Conservation (phyloP, 345 rosid species). For the Noccaea bulbosa region DNA sequence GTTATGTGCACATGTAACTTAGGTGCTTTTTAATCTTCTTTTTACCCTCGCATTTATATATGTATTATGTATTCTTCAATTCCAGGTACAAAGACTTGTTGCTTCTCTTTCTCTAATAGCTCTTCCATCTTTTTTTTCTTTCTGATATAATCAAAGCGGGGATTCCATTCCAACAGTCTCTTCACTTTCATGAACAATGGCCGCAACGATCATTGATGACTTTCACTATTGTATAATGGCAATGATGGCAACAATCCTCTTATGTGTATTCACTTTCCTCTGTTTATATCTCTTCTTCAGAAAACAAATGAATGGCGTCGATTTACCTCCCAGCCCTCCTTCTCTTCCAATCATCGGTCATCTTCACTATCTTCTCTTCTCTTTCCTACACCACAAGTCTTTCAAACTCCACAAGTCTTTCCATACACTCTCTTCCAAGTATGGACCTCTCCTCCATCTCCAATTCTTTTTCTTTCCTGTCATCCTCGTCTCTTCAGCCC, state of each 20-base stretch:
- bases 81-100: no score
- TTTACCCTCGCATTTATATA: no score
- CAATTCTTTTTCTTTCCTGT: background rate
- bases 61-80: no score
- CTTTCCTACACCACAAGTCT: background rate
- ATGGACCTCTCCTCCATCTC: background rate
- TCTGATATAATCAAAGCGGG: no score
- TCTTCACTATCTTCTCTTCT: background rate
- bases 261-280: background rate
- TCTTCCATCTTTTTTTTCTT: no score
- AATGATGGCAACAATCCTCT: background rate
- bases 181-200: no score
- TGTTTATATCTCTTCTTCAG: background rate
- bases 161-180: no score
- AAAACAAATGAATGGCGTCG: background rate
- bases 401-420: slow-evolving; percentile 2
- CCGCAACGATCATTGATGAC: background rate
- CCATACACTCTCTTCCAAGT: background rate
- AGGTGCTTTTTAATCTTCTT: no score
- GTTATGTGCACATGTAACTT: no score
- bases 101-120: no score
- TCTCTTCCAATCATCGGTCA: slow-evolving; percentile 7
- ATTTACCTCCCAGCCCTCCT: background rate
- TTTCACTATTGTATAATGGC: background rate
- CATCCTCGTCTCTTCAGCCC: background rate